Evolutionary conservation across 2,329 filamentous ascomycete genomes (phyloP), one percentile per base, ranked within the genome.

Genomic region (Penicillium oxalicum): DNA sequence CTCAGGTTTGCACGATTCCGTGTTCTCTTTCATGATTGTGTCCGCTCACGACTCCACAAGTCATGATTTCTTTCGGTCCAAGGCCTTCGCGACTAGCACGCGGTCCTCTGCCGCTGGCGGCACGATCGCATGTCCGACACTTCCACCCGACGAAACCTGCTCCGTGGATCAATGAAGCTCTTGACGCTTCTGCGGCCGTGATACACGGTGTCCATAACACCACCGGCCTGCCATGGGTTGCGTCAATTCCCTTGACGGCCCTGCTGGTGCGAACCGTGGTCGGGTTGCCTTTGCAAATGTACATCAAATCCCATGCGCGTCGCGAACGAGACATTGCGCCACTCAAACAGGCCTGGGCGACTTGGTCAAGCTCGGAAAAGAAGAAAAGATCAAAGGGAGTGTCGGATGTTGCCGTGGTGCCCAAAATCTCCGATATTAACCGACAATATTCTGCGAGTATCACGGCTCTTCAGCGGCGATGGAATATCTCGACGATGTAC

Each of bases 161-260:
- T 9, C 67, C 66, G 38, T 65, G 73, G 49, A 56, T 77, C 53
- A 70, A 74, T 51, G 63, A 71, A 46, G 57, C 71, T 36, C 57
- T 78, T 40, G 63, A 68, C 38, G 58, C 68, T 28, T 72, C 77
- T 2, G 73, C 77, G 53, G 62, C 65, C 43, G 59, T 77, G 49
- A 68, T 81, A 45, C 67, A 75, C 47, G 56, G 68, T 26, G 57
- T 89, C 67, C 77, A 82, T 59, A 61, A 61, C 24, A 9, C 69
- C 36, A 73, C 70, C 12, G 67, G 71, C 38, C 66, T 82, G 2
- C 71, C 79, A 47, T 83, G 80, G 80, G 75, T 66, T 6, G 67
- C 70, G 9, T 74, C 76, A 18, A 73, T 83, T 37, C 80, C 80
- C 4, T 63, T 80, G 45, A 72, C 77, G 4, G 79, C 80, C 3